Evolutionary conservation across 208 protist genomes (phyloP), one percentile per base, ranked within the genome.

Genomic region (Spongospora subterranea): DNA sequence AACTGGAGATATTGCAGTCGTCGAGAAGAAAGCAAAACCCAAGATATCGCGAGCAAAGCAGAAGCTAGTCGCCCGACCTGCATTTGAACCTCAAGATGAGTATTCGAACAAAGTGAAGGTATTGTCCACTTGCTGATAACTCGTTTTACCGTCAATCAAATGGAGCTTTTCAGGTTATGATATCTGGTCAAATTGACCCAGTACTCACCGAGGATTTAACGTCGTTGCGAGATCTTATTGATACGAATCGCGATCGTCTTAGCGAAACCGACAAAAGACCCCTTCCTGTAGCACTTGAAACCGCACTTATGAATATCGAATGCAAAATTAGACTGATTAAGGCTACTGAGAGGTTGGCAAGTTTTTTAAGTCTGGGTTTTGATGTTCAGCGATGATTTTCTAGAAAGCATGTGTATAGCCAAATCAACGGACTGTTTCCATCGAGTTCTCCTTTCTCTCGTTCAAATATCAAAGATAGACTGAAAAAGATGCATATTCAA

Each of bases 1-100:
- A 82, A 82, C 71, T 35, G 71, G 71, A 6, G 71, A 82, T n/a
- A 82, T 82, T 82, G 71, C 71, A 20, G 71, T 82, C n/a, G 71
- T 82, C n/a, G 71, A 82, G 71, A 82, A 82, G 71, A 35, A 82
- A 35, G 17, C 40, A 40, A 82, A 82, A 82, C 71, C 71, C 13
- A 82, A 82, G 40, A 13, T n/a, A 45, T 82, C 71, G 6, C 6
- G 35, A n/a, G 17, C 71, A 43, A 82, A 82, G n/a, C n/a, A 6
- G 71, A 82, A 82, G n/a, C n/a, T 13, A 29, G 50, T 24, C n/a
- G 40, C 35, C 6, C 6, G 71, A 17, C 71, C 71, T 82, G 71
- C 71, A 39, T 20, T n/a, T 20, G 17, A 6, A 17, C 17, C 6
- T 39, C n/a, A 20, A 20, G 71, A 45, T 43, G 71, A 82, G 35